Conservation (phyloP, 2,329 filamentous ascomycete genomes). For the Stenocarpella maydis region DNA sequence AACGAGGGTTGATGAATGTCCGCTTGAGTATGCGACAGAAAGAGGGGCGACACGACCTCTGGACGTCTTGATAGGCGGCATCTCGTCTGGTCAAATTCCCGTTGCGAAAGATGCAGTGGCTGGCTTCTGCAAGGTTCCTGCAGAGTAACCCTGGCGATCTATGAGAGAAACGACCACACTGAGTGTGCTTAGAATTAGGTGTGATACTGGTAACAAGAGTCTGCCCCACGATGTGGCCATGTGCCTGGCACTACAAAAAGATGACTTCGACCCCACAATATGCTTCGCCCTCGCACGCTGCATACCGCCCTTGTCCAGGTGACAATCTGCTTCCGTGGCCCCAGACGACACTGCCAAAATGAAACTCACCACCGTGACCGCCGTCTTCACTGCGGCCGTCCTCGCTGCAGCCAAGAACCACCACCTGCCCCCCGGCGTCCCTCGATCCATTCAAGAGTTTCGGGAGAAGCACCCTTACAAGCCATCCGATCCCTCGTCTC, state of each 20-base stretch:
- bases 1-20: not conserved
- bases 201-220: not conserved
- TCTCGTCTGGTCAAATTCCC: slow-evolving; percentile 2
- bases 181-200: not conserved
- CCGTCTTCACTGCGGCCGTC: slow-evolving; percentile 40
- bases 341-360: slow-evolving; percentile 31
- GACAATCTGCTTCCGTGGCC: not conserved
- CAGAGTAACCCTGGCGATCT: not conserved
- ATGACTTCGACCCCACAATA: not conserved
- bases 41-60: not conserved
- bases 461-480: slow-evolving; percentile 49
- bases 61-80: slow-evolving; percentile 24
- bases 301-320: not conserved
- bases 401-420: slow-evolving; percentile 38
- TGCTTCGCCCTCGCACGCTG: not conserved
- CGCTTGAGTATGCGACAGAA: not conserved
- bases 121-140: not conserved
- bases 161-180: not conserved
- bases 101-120: not conserved
- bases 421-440: slow-evolving; percentile 45
- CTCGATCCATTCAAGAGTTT: slow-evolving; percentile 49
- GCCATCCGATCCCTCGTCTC: slow-evolving; percentile 34
- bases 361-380: slow-evolving; percentile 36
- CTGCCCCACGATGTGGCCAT: slow-evolving; percentile 6
- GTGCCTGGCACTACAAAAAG: slow-evolving; percentile 22